These are phyloP conservation scores for Erodium trifolium DNA, from an alignment of 441 rosid genomes.

Conservation along the genomic window DNA sequence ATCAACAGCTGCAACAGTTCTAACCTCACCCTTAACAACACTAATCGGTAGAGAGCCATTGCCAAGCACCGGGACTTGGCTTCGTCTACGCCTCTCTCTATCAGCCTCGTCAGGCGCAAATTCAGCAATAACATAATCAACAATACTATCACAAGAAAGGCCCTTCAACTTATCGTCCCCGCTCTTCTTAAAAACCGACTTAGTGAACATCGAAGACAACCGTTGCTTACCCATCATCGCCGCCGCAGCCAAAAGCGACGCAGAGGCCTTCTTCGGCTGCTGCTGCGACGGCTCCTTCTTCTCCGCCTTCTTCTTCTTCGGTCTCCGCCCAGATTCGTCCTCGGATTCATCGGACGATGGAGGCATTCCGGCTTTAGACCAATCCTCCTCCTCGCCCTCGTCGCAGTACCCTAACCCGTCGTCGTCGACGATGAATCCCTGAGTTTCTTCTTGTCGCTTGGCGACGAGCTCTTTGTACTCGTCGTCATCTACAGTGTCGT, in stretches of 20 bases:
- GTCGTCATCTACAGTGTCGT: conserved; percentile 66
- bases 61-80: conserved; percentile 21
- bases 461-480: conserved; percentile 67
- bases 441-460: conserved; percentile 65
- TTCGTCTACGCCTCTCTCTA: conserved; percentile 52
- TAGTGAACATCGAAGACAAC: conserved; percentile 66
- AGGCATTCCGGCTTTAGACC: conserved; percentile 47
- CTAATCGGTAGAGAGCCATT: background rate
- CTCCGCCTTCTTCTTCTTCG: conserved; percentile 34
- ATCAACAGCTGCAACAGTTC: conserved; percentile 4
- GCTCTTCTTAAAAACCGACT: conserved; percentile 58
- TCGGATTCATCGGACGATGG: conserved; percentile 67
- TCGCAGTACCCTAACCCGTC: conserved; percentile 71
- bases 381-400: conserved; percentile 88
- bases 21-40: conserved; percentile 30
- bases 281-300: conserved; percentile 36
- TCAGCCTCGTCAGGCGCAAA: conserved; percentile 77
- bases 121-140: conserved; percentile 69
- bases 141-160: conserved; percentile 48
- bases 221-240: conserved; percentile 80
- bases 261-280: conserved; percentile 37
- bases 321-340: conserved; percentile 36
- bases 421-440: conserved; percentile 68
- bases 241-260: conserved; percentile 54
- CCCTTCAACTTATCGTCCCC: conserved; percentile 51